Base-by-base conservation (phyloP, 371 early-diverging fungal species). In the Lichtheimia ramosa region DNA sequence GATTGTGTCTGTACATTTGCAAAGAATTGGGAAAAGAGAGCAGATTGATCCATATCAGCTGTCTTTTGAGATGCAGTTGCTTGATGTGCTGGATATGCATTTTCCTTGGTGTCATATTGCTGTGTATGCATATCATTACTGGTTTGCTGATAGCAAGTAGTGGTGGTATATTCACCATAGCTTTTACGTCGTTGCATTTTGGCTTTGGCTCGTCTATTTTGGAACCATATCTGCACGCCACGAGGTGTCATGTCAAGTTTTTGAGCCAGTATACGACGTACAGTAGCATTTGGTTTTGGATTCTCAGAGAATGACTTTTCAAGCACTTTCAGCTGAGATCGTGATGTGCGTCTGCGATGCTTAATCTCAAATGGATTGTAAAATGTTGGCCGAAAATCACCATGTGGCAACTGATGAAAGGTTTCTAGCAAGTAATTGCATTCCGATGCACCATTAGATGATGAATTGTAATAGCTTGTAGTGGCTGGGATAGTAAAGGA, bases 211-310 rank as follows among this genome's bases (percentile, higher is more conserved):
- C 99, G 84, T 58, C 95, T 85, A 80, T 98, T 98, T 73, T 98
- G 99, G 75, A 98, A 98, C 99, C 99, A 97, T 57, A 97, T 92
- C 71, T 98, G 96, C 43, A 98, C 92, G 56, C 89, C 89, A 50
- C 96, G 83, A 15, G 89, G 87, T 39, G 93, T 91, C 96, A 96
- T 96, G 56, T 86, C 77, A 13, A 97, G 78, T 57, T 82, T 79
- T 43, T 75, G 79, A 1, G 93, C 92, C 20, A 97, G 86, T 20
- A 69, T 67, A 40, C 83, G 74, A 34, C 89, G 86, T 18, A 83
- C 73, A 24, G 79, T 80, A 14, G 90, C 84, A 61, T 82, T 85
- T 4, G 92, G 92, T 66, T 88, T 89, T 41, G 88, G 78, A 42
- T 89, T 86, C 21, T 81, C 82, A 54, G 63, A 66, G 65, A 90